Evolutionary conservation across 129 eudicot genomes (phyloP).

Genomic region (Tagetes erecta): DNA sequence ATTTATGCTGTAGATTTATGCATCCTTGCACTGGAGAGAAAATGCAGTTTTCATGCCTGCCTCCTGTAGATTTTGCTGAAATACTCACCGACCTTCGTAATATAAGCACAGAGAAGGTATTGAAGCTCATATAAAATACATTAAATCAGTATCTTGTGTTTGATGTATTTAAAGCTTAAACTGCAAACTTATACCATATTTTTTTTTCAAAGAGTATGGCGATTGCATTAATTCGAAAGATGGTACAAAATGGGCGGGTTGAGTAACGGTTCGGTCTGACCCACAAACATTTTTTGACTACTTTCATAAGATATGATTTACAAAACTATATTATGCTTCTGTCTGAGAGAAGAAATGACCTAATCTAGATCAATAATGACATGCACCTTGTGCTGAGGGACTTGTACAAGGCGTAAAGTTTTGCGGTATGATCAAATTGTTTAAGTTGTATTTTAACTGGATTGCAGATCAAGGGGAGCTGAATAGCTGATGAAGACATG

Average conservation of each 20-base stretch:
- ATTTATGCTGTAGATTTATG: conserved; percentile 50
- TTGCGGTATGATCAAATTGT: background rate
- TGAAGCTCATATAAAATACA: background rate
- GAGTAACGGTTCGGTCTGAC: background rate
- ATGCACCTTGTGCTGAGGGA: background rate
- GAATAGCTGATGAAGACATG: background rate
- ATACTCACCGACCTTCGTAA: conserved; percentile 62
- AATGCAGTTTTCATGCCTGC: conserved; percentile 69
- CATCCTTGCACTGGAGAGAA: conserved; percentile 81
- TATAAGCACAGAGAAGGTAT: conserved; percentile 55
- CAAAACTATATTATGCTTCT: background rate
- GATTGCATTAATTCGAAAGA: background rate
- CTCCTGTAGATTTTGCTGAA: conserved; percentile 88
- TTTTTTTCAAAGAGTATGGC: background rate
- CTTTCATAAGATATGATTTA: background rate
- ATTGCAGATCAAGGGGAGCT: conserved; percentile 28
- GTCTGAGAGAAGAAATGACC: background rate
- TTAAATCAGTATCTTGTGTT: conserved; percentile 1
- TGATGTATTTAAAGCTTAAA: background rate
- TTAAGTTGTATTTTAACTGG: conserved; percentile 15
- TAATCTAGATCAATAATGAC: background rate
- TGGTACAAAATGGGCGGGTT: background rate
- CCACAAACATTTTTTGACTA: background rate
- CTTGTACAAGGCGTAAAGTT: background rate
- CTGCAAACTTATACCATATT: background rate